Evolutionary conservation across 257 asterid species (phyloP), one percentile per base, ranked within the genome.

Genomic region (Solanum chmielewskii): DNA sequence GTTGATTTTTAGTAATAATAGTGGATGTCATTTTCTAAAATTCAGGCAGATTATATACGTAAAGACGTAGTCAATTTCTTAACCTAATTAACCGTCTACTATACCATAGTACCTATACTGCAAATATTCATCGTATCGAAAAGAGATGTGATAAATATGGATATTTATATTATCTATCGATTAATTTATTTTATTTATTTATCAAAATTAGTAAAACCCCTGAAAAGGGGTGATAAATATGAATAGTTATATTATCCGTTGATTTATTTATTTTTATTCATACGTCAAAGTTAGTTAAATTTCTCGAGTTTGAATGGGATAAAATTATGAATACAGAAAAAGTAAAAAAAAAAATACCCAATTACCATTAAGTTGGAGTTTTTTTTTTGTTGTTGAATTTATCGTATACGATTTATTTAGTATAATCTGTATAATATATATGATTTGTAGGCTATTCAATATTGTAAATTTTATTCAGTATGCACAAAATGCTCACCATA

Each of bases 401-500:
- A 1, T 49, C 23, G 10, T 2, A 52, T 52, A 16, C 7, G 1
- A 52, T 52, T 52, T 16, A 1, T 52, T 23, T 52, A 52, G 0
- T 52, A 9, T 3, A 0, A 1, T 16, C 6, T 16, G 2, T 1
- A 52, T 49, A 15, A 0, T 6, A 49, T 52, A 9, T 52, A 9
- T 52, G 9, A 0, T 49, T 52, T 16, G 23, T 0, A 16, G 9
- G 10, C 10, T 1, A 52, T 52, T 16, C 0, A 21, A 52, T 4
- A 52, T 6, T 1, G 62, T 0, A 1, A 0, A 0, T 52, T 52
- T 52, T 52, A 16, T 16, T 0, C 10, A 15, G 21, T 49, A 7
- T 5, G 0, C 1, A 49, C 1, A 49, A 49, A 52, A 1, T 52
- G 0, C 1, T 16, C 23, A 52, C 10, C 10, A 16, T 9, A 52